phyloP scores from a whole-genome alignment of 2,329 filamentous ascomycete species.

The Phialophora chinensis region DNA sequence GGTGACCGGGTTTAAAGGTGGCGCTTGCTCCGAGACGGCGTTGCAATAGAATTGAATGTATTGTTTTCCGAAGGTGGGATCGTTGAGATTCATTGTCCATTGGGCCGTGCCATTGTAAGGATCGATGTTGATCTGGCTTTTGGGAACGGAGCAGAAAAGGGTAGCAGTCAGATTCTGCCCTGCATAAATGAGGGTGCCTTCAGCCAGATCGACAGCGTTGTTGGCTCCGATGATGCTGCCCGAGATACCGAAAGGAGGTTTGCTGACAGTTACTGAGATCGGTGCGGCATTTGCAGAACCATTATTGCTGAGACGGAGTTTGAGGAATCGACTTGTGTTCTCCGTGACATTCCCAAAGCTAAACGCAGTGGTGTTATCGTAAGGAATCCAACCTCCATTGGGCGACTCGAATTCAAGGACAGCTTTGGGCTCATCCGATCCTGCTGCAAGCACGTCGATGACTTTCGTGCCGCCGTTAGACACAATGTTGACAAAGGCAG shows the following conservation, averaged over 20 bases:
- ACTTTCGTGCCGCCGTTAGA: conserved; percentile 60
- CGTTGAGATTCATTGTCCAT: conserved; percentile 54
- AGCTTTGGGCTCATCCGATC: conserved; percentile 57
- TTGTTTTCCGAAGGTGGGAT: conserved; percentile 47
- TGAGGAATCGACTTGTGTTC: conserved; percentile 56
- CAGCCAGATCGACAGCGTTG: conserved; percentile 64
- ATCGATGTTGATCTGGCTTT: conserved; percentile 63
- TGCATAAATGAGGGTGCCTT: conserved; percentile 59
- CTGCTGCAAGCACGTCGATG: conserved; percentile 57
- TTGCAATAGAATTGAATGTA: conserved; percentile 35
- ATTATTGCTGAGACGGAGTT: conserved; percentile 62
- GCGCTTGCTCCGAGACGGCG: conserved; percentile 34
- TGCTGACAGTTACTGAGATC: conserved; percentile 65
- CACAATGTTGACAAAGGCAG: conserved; percentile 55
- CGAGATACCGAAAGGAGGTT: conserved; percentile 63
- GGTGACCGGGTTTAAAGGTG: conserved; percentile 27
- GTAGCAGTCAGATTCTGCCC: conserved; percentile 60
- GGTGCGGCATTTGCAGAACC: conserved; percentile 56
- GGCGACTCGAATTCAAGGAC: conserved; percentile 62
- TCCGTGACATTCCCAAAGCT: conserved; percentile 63
- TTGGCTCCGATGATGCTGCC: conserved; percentile 59
- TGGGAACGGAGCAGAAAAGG: conserved; percentile 62
- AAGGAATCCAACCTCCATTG: conserved; percentile 61
- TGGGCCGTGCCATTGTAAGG: conserved; percentile 54
- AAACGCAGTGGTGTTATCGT: conserved; percentile 53